Percentiles rank a stretch among this genome's conserved stretches.
phyloP scores from a whole-genome alignment of 1,139 yeast species.

The Fermentozyma sake region DNA sequence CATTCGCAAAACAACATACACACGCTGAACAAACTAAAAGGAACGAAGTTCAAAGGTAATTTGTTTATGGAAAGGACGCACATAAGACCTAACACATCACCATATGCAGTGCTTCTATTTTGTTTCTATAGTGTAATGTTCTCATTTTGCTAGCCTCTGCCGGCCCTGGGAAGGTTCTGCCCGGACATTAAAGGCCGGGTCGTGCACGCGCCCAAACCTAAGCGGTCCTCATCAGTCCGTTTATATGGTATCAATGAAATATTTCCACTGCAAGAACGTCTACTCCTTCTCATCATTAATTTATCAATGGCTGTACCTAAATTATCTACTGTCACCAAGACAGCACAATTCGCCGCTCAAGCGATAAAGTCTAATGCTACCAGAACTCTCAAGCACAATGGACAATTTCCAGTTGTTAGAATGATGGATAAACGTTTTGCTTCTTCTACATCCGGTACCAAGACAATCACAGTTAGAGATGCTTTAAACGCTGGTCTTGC shows the following conservation, averaged over 20 bases:
- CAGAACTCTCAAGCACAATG: constrained; percentile 23
- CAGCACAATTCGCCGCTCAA: constrained; percentile 45
- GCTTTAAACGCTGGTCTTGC: constrained; percentile 94
- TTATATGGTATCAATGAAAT: no score
- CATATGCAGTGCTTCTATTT: no score
- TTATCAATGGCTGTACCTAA: constrained; percentile 22
- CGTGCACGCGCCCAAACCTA: constrained; percentile 7
- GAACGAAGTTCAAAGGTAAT: no score
- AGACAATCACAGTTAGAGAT: constrained; percentile 89
- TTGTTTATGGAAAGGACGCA: no score
- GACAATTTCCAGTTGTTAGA: constrained; percentile 36
- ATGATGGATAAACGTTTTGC: constrained; percentile 38
- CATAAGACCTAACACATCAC: no score
- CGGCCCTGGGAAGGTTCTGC: no score
- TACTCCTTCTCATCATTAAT: no score
- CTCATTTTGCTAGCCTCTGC: no score
- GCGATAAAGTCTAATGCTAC: constrained; percentile 23
- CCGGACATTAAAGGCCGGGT: constrained; percentile 8
- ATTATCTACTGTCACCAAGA: constrained; percentile 41
- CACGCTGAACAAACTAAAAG: no score
- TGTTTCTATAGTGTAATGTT: no score
- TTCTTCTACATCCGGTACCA: constrained; percentile 49
- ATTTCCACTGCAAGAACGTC: no score
- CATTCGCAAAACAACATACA: no score
- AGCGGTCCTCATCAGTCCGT: constrained; percentile 16